phyloP scores from a whole-genome alignment of 352 stramenopile species.

The Pythium sukuiense region DNA sequence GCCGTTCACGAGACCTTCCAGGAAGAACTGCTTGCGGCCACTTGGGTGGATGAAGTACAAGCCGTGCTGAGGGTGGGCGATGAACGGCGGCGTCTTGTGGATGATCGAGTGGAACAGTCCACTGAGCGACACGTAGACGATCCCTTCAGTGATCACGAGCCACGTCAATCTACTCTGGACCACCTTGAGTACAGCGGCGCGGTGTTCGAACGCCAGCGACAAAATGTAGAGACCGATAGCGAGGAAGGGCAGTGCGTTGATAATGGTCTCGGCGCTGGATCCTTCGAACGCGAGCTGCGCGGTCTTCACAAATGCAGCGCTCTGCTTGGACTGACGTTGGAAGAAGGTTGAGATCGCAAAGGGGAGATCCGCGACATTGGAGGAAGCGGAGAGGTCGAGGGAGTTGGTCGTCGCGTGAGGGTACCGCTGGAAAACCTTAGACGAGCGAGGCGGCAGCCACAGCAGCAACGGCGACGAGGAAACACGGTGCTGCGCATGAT shows the following conservation, averaged over 20 bases:
- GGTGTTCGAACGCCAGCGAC: conserved; percentile 42
- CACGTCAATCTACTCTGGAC: conserved; percentile 48
- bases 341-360: conserved; percentile 13
- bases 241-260: conserved; percentile 45
- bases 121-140: conserved; percentile 65
- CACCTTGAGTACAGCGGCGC: conserved; percentile 33
- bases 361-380: neutral
- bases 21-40: conserved; percentile 59
- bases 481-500: conserved; percentile 42
- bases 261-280: conserved; percentile 12
- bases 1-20: conserved; percentile 62
- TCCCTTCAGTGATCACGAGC: conserved; percentile 46
- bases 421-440: conserved; percentile 53
- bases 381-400: conserved; percentile 36
- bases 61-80: conserved; percentile 51
- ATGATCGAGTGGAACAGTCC: conserved; percentile 68
- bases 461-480: conserved; percentile 46
- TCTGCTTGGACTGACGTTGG: neutral
- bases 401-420: conserved; percentile 57
- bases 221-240: conserved; percentile 39
- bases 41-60: conserved; percentile 66
- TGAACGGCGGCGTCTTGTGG: conserved; percentile 45
- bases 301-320: conserved; percentile 4
- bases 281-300: conserved; percentile 8
- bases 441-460: conserved; percentile 48